These are phyloP conservation scores for Diaporthe amygdali DNA, from an alignment of 2,329 filamentous ascomycete species.

Conservation along the genomic window DNA sequence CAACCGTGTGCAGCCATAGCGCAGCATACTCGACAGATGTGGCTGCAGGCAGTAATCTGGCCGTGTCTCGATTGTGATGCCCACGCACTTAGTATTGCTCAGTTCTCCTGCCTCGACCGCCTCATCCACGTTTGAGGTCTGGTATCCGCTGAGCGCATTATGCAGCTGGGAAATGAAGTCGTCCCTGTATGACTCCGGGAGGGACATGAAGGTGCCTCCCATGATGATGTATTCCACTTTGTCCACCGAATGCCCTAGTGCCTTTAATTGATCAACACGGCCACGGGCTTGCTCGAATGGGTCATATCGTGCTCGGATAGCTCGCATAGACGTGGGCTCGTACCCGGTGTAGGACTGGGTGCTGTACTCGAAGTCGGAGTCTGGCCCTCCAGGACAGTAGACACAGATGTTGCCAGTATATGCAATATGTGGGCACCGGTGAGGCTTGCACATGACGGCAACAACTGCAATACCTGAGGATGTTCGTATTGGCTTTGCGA, in stretches of 20 bases:
- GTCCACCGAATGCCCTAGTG: conserved; percentile 93
- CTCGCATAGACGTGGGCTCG: conserved; percentile 97
- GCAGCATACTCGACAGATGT: conserved; percentile 94
- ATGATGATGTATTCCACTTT: conserved; percentile 99
- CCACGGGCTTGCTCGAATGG: conserved; percentile 97
- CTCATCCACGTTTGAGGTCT: conserved; percentile 92
- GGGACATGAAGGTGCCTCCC: conserved; percentile 99
- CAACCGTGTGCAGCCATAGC: conserved; percentile 95
- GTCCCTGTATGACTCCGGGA: conserved; percentile 86
- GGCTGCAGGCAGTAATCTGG: conserved; percentile 96
- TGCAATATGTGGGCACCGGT: conserved; percentile 95
- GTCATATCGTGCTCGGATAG: conserved; percentile 95
- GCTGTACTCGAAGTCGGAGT: conserved; percentile 98
- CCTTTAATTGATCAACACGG: conserved; percentile 94
- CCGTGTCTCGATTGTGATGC: conserved; percentile 96
- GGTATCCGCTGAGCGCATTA: conserved; percentile 95
- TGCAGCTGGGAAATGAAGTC: conserved; percentile 95
- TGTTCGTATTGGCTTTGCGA: conserved; percentile 95
- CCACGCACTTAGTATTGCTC: conserved; percentile 97
- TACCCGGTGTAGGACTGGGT: conserved; percentile 99
- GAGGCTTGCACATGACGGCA: conserved; percentile 99
- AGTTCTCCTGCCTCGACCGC: conserved; percentile 93
- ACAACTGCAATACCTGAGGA: conserved; percentile 98
- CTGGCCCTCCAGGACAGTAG: conserved; percentile 95
- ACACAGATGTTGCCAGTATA: conserved; percentile 99